Evolutionary conservation across 140 eudicot species (phyloP), one percentile per base, ranked within the genome.

Genomic region (Stevia rebaudiana): DNA sequence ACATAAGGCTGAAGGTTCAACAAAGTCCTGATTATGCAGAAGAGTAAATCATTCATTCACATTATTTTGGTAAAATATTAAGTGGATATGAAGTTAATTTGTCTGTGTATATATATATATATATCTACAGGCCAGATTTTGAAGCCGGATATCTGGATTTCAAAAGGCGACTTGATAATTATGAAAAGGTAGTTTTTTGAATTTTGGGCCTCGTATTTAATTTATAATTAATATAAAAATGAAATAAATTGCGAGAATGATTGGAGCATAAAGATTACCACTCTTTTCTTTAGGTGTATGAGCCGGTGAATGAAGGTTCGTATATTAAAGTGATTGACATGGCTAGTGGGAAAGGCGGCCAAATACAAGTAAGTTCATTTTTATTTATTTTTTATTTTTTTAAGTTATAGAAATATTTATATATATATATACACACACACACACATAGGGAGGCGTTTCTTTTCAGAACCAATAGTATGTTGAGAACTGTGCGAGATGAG

Each of bases 11-110:
- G 75, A 92, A 92, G 76, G 83, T 92, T 84, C 97, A 92, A 74
- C 96, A 92, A 59, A 92, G 98, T 79, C 98, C 98, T 44, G 98
- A 92, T 72, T 92, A 92, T 83, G 94, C 98, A 17, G 96, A 92
- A 83, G 89, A 81, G 98, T 92, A 83, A 67, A 80, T 59, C 36
- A 6, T 61, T 65, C 44, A 7, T 39, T 31, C 23, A 59, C 42
- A 60, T 67, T 47, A 41, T 1, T 17, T 66, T 16, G 7, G 36
- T 67, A 21, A 47, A n/a, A 40, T 28, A 25, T 23, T 40, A n/a
- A n/a, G 15, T 15, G 35, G 22, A 16, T 54, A 17, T 46, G 33
- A n/a, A 37, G 48, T 22, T 80, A 65, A 79, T 19, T 40, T 47
- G 15, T 74, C 28, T 19, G 46, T 47, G 15, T 74, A 35, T 75